Evolutionary conservation across 2,329 filamentous ascomycete genomes (phyloP), one percentile per base, ranked within the genome.

Genomic region (Rhytidhysteron rufulum): DNA sequence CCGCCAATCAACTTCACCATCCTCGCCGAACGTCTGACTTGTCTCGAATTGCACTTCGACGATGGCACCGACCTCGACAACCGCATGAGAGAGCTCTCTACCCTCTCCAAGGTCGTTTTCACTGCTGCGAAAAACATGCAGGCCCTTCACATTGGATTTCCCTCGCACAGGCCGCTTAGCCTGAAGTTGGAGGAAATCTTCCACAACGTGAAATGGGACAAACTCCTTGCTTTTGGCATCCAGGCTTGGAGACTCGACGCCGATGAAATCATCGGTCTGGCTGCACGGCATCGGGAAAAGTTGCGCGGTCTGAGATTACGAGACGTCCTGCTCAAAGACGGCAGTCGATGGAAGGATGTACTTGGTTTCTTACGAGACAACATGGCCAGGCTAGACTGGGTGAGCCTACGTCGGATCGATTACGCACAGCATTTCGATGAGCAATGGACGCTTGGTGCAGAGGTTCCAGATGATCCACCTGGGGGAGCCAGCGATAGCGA

Each of bases 81-180:
- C 21, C 75, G 75, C 42, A 80, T 84, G 66, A 64, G 66, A 16
- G 71, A 77, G 43, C 66, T 85, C 0, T 81, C 80, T 3, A 58
- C 60, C 3, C 66, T 80, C 7, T 83, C 84, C 47, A 69, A 70
- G 31, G 70, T 68, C 4, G 71, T 85, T 18, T 83, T 85, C 51
- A 67, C 60, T 3, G 72, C 76, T 8, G 78, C 82, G 4, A 72
- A 70, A 38, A 80, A 80, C 43, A 74, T 86, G 51, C 72, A 78
- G 43, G 74, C 79, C 16, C 67, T 86, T 15, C 80, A 85, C 50
- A 70, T 86, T 24, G 80, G 82, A 3, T 85, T 85, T 48, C 77
- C 78, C 1, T 72, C 74, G 5, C 70, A 77, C 41, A 58, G 69
- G 15, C 80, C 80, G 0, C 62, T 85, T 2, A 73, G 71, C 17